A percentile compares a stretch with the other conserved stretches of the same genome.
These are phyloP conservation scores for Xerocomus minutiporus DNA, from an alignment of 1,284 basidiomycete species.

Conservation along the genomic window DNA sequence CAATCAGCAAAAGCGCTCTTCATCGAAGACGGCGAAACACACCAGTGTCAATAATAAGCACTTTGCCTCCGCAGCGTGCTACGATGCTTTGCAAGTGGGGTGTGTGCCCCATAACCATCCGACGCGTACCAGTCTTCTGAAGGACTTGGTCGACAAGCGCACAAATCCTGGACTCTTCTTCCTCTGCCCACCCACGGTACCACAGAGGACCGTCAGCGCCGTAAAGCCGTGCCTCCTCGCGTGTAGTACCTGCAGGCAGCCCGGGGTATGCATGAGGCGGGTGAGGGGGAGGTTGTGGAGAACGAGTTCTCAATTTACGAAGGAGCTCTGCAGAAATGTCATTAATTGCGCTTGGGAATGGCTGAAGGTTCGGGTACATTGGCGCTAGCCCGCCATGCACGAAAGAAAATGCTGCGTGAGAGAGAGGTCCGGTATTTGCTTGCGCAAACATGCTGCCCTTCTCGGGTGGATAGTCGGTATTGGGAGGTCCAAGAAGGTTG, in stretches of 20 bases:
- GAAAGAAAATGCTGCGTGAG: conserved; percentile 77
- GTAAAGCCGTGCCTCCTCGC: conserved; percentile 70
- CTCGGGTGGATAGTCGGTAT: conserved; percentile 62
- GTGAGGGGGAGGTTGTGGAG: conserved; percentile 66
- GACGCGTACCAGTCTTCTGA: conserved; percentile 67
- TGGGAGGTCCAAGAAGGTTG: conserved; percentile 61
- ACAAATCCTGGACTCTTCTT: conserved; percentile 68
- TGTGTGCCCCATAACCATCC: conserved; percentile 94
- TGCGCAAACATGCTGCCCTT: conserved; percentile 30
- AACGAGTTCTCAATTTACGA: conserved; percentile 54
- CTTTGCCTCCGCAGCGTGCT: conserved; percentile 77
- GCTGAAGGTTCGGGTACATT: conserved; percentile 62
- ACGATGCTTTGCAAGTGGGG: conserved; percentile 82
- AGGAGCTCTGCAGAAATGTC: conserved; percentile 63
- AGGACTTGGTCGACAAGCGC: conserved; percentile 65
- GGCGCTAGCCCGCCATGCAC: conserved; percentile 85
- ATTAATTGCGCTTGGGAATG: conserved; percentile 82
- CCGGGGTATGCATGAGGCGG: conserved; percentile 78
- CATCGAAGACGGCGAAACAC: background rate
- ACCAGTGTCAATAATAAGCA: conserved; percentile 90
- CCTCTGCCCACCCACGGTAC: conserved; percentile 87
- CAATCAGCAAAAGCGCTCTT: conserved; percentile 1
- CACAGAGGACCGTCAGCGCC: conserved; percentile 76
- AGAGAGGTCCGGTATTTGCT: conserved; percentile 47
- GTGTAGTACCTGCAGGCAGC: conserved; percentile 61